phyloP scores from a whole-genome alignment of 331 rosid genomes.

The Dryas integrifolia region DNA sequence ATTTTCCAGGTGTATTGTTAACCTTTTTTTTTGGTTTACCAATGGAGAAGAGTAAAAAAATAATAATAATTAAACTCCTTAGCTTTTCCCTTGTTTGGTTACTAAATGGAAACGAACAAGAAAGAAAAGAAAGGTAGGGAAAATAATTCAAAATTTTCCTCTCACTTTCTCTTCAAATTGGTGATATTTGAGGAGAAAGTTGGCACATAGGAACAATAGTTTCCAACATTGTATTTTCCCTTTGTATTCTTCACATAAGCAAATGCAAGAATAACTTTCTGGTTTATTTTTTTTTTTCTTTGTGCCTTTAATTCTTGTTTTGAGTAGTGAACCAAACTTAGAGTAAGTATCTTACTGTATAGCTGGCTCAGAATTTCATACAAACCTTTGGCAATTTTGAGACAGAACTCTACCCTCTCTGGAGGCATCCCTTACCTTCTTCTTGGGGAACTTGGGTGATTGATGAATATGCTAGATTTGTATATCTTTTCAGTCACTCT shows the following conservation, averaged over 20 bases:
- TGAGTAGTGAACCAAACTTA: not conserved
- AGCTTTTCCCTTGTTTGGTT: not conserved
- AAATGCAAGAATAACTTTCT: not conserved
- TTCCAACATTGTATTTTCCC: not conserved
- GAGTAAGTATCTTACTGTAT: not conserved
- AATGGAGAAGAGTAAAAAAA: not conserved
- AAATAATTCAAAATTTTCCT: not conserved
- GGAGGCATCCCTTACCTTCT: not conserved
- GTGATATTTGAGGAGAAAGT: not conserved
- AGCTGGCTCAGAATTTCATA: not conserved
- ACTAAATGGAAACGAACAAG: not conserved
- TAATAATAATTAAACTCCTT: not conserved
- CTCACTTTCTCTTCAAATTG: not conserved
- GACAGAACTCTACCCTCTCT: slow-evolving; percentile 9
- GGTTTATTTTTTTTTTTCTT: not conserved
- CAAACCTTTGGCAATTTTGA: slow-evolving; percentile 4
- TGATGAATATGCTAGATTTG: slow-evolving; percentile 3
- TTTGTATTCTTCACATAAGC: not conserved
- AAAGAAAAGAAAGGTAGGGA: not conserved
- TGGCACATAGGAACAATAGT: not conserved
- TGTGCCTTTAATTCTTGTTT: not conserved
- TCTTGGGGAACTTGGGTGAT: not conserved
- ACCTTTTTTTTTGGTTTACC: not conserved
- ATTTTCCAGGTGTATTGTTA: not conserved
- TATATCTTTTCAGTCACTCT: not conserved